Base-by-base conservation (phyloP, 139 green algal species). In the Chlorella vulgaris region DNA sequence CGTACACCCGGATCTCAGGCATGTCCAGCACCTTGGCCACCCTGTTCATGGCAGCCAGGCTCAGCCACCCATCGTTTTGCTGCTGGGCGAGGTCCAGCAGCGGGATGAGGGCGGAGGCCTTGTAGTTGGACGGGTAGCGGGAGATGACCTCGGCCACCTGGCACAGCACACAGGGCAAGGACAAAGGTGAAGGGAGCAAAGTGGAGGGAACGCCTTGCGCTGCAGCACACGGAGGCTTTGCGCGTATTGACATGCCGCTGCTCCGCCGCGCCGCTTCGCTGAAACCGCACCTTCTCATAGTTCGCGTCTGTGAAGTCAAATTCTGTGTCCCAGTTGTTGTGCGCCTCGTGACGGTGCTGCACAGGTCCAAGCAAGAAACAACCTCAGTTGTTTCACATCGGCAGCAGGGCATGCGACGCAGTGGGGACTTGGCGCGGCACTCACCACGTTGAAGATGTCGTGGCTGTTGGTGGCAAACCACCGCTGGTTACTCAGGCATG, bases 81-180 rank as follows among this genome's bases (percentile, higher is more conserved):
- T 99, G 94, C 89, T 99, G 96, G n/a, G 96, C 96, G 28, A 99
- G 66, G 80, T 99, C 95, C 26, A 99, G 91, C 55, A 99, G 74
- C 3, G 96, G 96, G 75, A 99, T 99, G 51, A 96, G 80, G 0
- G 96, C 96, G 15, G 88, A 95, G 35, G 87, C 84, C 88, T 98
- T 98, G 87, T 98, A 99, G 89, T 99, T 99, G 29, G 87, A 78
- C 10, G 96, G 96, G 83, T 99, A 99, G 7, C 89, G 82, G 0
- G 88, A 83, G 31, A 98, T 89, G 69, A 98, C 93, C 40, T 97
- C 90, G 19, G 92, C 84, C 4, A 90, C 89, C 74, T 87, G 82
- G 28, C 5, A 13, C 18, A n/a, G 61, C 26, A 51, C 8, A 24
- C 26, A 33, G 47, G 21, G 69, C 15, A 40, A 31, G 2, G n/a